These are phyloP conservation scores for Daldinia eschscholtzii DNA, from an alignment of 2,329 filamentous ascomycete species.

Conservation along the genomic window DNA sequence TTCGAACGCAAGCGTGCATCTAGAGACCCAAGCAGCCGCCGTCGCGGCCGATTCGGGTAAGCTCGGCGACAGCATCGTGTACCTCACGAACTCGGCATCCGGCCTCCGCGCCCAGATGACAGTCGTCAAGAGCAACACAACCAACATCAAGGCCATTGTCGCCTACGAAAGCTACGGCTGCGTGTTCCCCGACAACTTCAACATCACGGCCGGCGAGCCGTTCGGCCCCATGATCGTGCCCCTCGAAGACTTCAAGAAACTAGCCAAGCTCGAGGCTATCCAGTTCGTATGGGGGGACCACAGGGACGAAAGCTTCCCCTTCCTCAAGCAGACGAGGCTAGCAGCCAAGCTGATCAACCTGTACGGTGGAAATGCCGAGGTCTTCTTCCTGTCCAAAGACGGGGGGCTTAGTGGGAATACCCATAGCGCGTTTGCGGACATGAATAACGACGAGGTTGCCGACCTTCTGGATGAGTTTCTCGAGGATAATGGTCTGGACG, in stretches of 20 bases:
- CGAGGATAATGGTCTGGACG: constrained; percentile 42
- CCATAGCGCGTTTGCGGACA: constrained; percentile 49
- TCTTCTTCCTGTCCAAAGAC: constrained; percentile 47
- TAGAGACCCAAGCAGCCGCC: constrained; percentile 53
- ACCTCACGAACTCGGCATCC: constrained; percentile 54
- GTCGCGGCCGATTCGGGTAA: constrained; percentile 53
- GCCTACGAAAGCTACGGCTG: constrained; percentile 47
- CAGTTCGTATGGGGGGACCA: constrained; percentile 50
- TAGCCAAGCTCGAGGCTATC: constrained; percentile 43
- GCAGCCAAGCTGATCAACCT: constrained; percentile 48
- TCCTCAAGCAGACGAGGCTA: constrained; percentile 42
- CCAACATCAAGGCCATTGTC: constrained; percentile 55
- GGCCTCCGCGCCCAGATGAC: constrained; percentile 54
- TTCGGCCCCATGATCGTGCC: constrained; percentile 47
- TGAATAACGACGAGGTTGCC: constrained; percentile 50
- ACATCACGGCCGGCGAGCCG: constrained; percentile 43
- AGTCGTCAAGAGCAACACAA: constrained; percentile 52
- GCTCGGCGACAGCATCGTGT: constrained; percentile 51
- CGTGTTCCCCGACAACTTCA: constrained; percentile 47
- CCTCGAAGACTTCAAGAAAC: constrained; percentile 49
- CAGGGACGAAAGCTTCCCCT: constrained; percentile 42
- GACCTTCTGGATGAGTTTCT: constrained; percentile 47
- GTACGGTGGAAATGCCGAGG: constrained; percentile 49
- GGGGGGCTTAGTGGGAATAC: constrained; percentile 49
- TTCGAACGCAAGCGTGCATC: constrained; percentile 50